Evolutionary conservation across 2,329 filamentous ascomycete genomes (phyloP).

Genomic region (Exutisphaerella laricina): DNA sequence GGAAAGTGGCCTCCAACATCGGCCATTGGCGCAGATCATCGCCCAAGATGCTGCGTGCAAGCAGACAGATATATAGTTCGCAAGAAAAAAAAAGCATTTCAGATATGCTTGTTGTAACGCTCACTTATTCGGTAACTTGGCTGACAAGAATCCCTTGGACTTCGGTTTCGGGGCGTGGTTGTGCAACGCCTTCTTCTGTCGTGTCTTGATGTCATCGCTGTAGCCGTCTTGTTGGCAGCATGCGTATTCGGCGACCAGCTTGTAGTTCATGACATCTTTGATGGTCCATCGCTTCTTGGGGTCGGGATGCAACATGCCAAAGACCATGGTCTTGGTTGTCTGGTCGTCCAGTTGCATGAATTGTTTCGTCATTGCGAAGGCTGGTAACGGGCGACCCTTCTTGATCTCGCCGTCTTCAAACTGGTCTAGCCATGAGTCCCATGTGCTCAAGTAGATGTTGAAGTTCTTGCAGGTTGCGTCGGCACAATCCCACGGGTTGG

Average conservation of each 20-base stretch:
- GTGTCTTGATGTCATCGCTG: slow-evolving; percentile 31
- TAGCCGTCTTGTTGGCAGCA: slow-evolving; percentile 33
- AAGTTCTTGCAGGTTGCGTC: slow-evolving; percentile 53
- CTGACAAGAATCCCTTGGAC: slow-evolving; percentile 6
- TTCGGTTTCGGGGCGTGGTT: slow-evolving; percentile 36
- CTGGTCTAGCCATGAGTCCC: slow-evolving; percentile 60
- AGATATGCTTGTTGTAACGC: not conserved
- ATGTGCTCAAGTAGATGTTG: slow-evolving; percentile 59
- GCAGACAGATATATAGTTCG: not conserved
- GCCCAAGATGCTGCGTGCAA: not conserved
- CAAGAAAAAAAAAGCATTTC: no score
- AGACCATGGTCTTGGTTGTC: slow-evolving; percentile 62
- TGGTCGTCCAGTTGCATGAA: slow-evolving; percentile 62
- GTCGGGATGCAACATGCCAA: slow-evolving; percentile 78
- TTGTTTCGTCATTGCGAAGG: slow-evolving; percentile 60
- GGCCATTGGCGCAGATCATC: not conserved
- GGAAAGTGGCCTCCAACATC: not conserved
- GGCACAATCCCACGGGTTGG: slow-evolving; percentile 68
- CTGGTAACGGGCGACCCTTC: slow-evolving; percentile 28
- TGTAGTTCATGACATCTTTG: slow-evolving; percentile 56
- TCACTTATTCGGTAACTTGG: slow-evolving; percentile 8
- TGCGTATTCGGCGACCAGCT: slow-evolving; percentile 37
- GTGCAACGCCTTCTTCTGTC: slow-evolving; percentile 39
- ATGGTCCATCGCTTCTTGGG: slow-evolving; percentile 66
- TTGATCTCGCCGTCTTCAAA: slow-evolving; percentile 52